phyloP scores from a whole-genome alignment of 2,329 filamentous ascomycete species.

The Leptosphaerulina australis region DNA sequence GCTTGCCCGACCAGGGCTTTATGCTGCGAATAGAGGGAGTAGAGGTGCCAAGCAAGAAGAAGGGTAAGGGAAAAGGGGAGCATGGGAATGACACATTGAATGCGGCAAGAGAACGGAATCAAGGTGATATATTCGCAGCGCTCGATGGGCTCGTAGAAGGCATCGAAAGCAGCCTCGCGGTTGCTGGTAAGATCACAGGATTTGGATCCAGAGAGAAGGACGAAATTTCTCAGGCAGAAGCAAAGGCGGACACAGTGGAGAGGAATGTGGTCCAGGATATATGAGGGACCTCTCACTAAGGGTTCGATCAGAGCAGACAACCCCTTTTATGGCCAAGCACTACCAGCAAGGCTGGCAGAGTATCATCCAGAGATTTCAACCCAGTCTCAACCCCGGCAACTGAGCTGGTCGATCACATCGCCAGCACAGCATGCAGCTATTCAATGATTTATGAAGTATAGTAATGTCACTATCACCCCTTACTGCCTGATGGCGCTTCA shows the following conservation, averaged over 20 bases:
- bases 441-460: constrained; percentile 1
- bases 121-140: constrained; percentile 45
- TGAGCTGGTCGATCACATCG: not conserved
- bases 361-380: not conserved
- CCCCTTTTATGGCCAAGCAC: not conserved
- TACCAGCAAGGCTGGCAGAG: not conserved
- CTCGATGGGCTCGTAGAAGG: constrained; percentile 46
- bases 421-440: not conserved
- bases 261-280: not conserved
- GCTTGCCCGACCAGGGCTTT: constrained; percentile 52
- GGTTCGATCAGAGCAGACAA: constrained; percentile 1
- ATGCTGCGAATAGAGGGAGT: constrained; percentile 69
- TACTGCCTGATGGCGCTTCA: not conserved
- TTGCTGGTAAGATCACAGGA: constrained; percentile 42
- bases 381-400: not conserved
- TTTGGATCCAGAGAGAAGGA: constrained; percentile 19
- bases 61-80: constrained; percentile 39
- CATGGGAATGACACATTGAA: constrained; percentile 36
- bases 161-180: constrained; percentile 45
- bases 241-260: not conserved
- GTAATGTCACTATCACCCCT: not conserved
- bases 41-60: constrained; percentile 44
- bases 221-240: not conserved
- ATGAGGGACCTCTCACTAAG: not conserved
- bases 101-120: constrained; percentile 38